Evolutionary conservation across 2,329 filamentous ascomycete genomes (phyloP).

Genomic region (Diaporthe vexans): DNA sequence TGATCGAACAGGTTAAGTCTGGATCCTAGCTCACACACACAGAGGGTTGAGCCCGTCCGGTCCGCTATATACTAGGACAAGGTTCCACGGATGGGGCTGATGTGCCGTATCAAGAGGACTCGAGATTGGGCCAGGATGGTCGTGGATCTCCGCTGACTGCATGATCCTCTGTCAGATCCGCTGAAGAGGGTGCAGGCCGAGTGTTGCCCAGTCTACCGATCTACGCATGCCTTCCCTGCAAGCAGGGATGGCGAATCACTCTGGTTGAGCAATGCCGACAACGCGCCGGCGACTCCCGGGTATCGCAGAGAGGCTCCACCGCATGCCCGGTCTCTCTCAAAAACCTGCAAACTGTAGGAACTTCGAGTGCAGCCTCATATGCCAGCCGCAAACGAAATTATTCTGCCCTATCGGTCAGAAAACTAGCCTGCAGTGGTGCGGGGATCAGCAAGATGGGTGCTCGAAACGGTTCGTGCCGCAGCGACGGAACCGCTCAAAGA

Average conservation of each 20-base stretch:
- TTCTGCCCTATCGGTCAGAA: not conserved
- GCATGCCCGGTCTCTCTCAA: conserved; percentile 10
- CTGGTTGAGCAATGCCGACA: conserved; percentile 10
- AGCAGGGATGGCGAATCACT: conserved; percentile 13
- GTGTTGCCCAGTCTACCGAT: not conserved
- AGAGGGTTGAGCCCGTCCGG: not conserved
- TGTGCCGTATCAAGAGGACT: not conserved
- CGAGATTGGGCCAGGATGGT: not conserved
- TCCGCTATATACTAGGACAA: not conserved
- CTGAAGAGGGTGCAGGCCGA: conserved; percentile 21
- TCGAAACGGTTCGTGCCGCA: conserved; percentile 14
- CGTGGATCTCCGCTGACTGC: conserved; percentile 37
- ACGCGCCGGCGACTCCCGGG: conserved; percentile 26
- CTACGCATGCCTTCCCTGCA: not conserved
- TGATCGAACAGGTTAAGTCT: conserved; percentile 1
- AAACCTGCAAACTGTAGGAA: conserved; percentile 4
- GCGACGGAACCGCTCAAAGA: not conserved
- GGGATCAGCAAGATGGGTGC: conserved; percentile 7
- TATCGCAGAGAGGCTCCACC: conserved; percentile 10
- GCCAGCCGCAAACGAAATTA: not conserved
- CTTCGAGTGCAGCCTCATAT: not conserved
- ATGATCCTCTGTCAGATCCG: conserved; percentile 35
- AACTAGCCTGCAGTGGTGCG: not conserved
- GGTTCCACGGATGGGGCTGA: not conserved
- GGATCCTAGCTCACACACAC: conserved; percentile 8